A percentile compares a stretch with the other conserved stretches of the same genome.
phyloP scores from a whole-genome alignment of 768 basidiomycete genomes.

The Tricholoma saponaceum region DNA sequence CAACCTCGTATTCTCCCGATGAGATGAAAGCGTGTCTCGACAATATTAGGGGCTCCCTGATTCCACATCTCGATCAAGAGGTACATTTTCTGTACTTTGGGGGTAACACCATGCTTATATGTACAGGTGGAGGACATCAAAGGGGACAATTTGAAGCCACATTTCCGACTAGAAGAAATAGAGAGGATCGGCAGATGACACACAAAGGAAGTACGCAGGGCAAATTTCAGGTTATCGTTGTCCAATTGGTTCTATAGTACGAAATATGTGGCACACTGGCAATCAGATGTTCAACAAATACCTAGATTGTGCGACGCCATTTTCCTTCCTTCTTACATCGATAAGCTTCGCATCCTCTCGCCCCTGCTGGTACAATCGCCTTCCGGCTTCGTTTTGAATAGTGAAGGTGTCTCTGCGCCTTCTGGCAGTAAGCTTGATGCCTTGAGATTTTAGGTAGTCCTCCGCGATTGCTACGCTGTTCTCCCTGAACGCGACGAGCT shows the following conservation, averaged over 20 bases:
- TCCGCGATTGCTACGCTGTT: background rate
- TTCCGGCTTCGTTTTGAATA: background rate
- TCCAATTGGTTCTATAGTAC: background rate
- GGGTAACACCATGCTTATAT: background rate
- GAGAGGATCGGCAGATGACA: constrained; percentile 27
- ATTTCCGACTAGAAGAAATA: constrained; percentile 46
- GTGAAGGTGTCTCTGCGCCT: background rate
- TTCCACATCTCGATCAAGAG: constrained; percentile 52
- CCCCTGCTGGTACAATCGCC: background rate
- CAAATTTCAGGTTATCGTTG: background rate
- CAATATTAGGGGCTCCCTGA: constrained; percentile 43
- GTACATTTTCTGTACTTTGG: constrained; percentile 19
- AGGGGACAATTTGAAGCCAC: constrained; percentile 49
- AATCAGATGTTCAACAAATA: background rate
- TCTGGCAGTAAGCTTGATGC: background rate
- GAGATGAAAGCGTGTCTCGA: constrained; percentile 50
- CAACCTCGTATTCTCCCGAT: constrained; percentile 42
- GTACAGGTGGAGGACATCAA: constrained; percentile 44
- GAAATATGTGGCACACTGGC: background rate
- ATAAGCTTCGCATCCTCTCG: background rate
- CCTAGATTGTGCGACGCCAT: background rate
- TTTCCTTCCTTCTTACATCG: background rate
- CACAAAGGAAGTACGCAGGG: constrained; percentile 42
- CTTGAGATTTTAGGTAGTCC: background rate
- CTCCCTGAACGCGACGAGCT: background rate